These are phyloP conservation scores for Rhododendron mucronatum DNA, from an alignment of 148 eudicot species.

Conservation along the genomic window DNA sequence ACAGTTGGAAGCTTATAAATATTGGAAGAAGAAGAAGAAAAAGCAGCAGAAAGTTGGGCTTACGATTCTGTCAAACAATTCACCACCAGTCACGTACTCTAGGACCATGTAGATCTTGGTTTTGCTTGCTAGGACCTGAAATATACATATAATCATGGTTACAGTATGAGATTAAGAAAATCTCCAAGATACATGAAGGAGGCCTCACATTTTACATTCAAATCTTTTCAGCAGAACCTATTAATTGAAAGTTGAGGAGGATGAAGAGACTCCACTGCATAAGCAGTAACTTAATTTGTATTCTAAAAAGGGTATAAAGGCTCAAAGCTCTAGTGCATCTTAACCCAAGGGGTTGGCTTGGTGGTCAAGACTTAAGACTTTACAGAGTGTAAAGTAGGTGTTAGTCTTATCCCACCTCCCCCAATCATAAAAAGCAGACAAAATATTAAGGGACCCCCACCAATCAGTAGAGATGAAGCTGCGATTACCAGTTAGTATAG, in stretches of 20 bases:
- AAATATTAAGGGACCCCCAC: not conserved
- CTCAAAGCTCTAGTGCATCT: not conserved
- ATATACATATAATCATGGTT: not conserved
- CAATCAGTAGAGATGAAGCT: not conserved
- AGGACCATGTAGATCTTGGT: constrained; percentile 93
- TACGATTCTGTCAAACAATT: constrained; percentile 82
- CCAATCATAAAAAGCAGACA: not conserved
- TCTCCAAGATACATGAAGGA: not conserved
- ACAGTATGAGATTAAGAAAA: not conserved
- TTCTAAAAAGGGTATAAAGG: not conserved
- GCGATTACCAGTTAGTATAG: not conserved
- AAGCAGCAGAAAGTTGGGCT: constrained; percentile 19
- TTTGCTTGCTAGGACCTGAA: constrained; percentile 94
- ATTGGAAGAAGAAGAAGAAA: not conserved
- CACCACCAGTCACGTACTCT: constrained; percentile 88
- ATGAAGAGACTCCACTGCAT: not conserved
- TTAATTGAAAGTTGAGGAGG: not conserved
- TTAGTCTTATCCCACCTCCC: not conserved
- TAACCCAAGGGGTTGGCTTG: not conserved
- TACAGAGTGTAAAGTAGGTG: not conserved
- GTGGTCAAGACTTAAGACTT: not conserved
- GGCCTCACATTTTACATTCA: not conserved
- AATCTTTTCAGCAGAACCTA: not conserved
- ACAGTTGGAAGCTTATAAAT: not conserved
- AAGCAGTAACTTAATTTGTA: not conserved